These are phyloP conservation scores for Vitis hybrid DNA, from an alignment of 177 flowering plant species.

Conservation along the genomic window DNA sequence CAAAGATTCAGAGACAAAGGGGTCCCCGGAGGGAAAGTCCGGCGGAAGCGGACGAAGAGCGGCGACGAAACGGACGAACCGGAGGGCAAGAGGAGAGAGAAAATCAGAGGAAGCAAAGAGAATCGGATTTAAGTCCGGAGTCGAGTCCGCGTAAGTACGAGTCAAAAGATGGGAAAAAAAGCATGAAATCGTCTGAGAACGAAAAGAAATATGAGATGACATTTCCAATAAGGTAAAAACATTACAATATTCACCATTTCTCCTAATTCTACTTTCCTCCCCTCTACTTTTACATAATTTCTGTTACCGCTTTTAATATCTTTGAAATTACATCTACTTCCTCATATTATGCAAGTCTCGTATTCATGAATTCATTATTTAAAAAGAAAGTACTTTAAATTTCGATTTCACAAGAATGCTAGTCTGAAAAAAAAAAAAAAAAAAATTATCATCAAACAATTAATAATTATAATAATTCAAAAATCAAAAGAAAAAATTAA, in stretches of 20 bases:
- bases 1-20: no score
- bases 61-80: background rate
- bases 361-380: no score
- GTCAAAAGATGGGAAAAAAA: slow-evolving; percentile 43
- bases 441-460: no score
- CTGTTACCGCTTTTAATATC: no score
- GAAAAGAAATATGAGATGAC: slow-evolving; percentile 14
- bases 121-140: slow-evolving; percentile 21
- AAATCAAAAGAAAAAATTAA: no score
- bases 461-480: no score
- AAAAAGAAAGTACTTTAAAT: no score
- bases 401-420: no score
- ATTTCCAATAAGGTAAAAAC: slow-evolving; percentile 15
- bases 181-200: slow-evolving; percentile 16
- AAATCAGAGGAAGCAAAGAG: slow-evolving; percentile 11
- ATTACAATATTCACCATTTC: background rate
- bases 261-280: background rate
- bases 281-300: no score
- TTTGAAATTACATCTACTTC: no score
- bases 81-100: slow-evolving; percentile 21
- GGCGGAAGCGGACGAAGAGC: slow-evolving; percentile 8
- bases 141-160: slow-evolving; percentile 37
- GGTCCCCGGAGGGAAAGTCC: slow-evolving; percentile 1
- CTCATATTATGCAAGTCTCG: no score
- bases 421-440: no score